Evolutionary conservation across 1,284 basidiomycete genomes (phyloP), one percentile per base, ranked within the genome.

Genomic region (Ceratobasidium sp.): DNA sequence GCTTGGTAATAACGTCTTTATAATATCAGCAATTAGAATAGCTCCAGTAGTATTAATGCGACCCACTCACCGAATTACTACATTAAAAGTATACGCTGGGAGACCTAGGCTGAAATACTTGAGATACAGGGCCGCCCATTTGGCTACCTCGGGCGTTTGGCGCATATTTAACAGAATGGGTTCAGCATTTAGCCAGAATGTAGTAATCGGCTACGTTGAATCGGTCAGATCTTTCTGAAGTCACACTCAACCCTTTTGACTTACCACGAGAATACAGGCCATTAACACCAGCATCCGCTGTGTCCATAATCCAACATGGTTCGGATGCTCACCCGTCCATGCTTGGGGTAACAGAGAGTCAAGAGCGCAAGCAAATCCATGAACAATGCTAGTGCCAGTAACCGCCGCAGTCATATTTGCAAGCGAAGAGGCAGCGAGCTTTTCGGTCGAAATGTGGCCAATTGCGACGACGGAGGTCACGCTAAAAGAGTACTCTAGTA

Each of bases 281-380:
- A 92, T 89, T 6, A 95, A 88, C 56, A 96, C 87, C 64, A 79
- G 84, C 93, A 95, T 96, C 76, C 96, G 86, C 81, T 97, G 95
- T 15, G 93, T 85, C 95, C 95, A 97, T 0, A 97, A 85, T 4
- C 96, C 96, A 29, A 98, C 95, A 0, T 95, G 86, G 8, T 91
- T 86, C 0, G 95, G 96, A 59, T 93, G 89, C 0, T 89, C 82
- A 8, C 93, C 94, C 0, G 95, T 97, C 93, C 95, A 98, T 0
- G 96, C 94, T n/a, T 92, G 89, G 0, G 96, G 96, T 0, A 98
- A 87, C 79, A 97, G 87, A 0, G 96, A 96, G 79, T 98, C 96
- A 36, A 98, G 87, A 0, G 94, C 91, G 73, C 90, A 92, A n/a
- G 90, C 86, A 79, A 97, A 90, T 17, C 95, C 96, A 79, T 93